phyloP scores from a whole-genome alignment of 2,329 filamentous ascomycete genomes.

The Colletotrichum sp. region DNA sequence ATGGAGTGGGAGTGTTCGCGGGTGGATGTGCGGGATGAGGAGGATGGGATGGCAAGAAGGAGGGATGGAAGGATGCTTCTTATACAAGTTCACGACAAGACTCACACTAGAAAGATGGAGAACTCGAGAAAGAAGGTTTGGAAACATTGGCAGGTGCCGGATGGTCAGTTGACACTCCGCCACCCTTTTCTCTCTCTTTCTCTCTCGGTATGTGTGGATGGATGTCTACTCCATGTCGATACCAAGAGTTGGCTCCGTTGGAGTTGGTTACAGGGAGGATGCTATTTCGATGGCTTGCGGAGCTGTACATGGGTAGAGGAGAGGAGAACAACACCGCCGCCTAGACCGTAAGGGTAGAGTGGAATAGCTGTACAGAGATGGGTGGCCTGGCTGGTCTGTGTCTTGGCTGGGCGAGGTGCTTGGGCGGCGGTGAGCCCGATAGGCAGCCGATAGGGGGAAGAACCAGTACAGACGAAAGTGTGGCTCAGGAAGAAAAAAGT shows the following conservation, averaged over 20 bases:
- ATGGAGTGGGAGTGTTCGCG: background rate
- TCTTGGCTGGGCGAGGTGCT: background rate
- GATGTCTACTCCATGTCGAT: background rate
- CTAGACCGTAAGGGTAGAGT: background rate
- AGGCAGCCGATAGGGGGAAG: background rate
- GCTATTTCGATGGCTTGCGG: background rate
- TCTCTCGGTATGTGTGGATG: background rate
- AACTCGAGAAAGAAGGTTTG: background rate
- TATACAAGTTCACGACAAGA: background rate
- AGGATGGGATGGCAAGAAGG: constrained; percentile 1
- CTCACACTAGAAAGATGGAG: background rate
- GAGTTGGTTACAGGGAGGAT: background rate
- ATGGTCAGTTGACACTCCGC: background rate
- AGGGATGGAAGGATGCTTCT: background rate
- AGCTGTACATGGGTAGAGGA: background rate
- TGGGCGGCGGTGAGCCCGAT: background rate
- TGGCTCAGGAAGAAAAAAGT: background rate
- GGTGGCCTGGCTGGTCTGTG: background rate
- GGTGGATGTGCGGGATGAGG: background rate
- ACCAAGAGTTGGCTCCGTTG: background rate
- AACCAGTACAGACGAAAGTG: background rate
- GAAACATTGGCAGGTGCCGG: background rate
- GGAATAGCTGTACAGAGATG: background rate
- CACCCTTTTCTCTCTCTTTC: background rate
- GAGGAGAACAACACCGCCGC: background rate